Percentiles rank a stretch among this genome's conserved stretches.
Evolutionary conservation across 164 flowering plant genomes (phyloP).

Genomic region (Nelumbo lutea): DNA sequence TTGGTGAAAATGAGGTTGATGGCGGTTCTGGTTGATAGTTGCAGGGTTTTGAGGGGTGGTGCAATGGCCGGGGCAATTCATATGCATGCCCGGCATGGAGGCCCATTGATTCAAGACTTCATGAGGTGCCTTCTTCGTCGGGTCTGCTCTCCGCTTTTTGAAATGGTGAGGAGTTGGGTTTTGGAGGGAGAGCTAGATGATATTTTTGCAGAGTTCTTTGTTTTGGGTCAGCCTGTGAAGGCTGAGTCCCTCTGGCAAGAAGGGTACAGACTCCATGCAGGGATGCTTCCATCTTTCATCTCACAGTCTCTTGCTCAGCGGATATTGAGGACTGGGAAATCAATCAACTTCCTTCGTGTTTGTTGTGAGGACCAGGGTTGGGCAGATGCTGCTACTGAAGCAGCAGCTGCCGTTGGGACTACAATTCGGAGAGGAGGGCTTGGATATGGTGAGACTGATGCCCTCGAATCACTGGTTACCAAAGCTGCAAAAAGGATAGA

Average conservation of each 20-base stretch:
- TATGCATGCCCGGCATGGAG: constrained; percentile 92
- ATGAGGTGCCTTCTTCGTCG: constrained; percentile 78
- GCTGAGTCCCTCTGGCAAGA: constrained; percentile 98
- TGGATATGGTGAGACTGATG: constrained; percentile 95
- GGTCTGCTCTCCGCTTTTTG: constrained; percentile 94
- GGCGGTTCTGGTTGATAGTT: constrained; percentile 94
- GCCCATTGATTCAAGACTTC: constrained; percentile 84
- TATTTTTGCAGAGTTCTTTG: constrained; percentile 81
- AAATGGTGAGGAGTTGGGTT: constrained; percentile 99
- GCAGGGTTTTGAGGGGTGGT: constrained; percentile 82
- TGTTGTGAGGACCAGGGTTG: constrained; percentile 97
- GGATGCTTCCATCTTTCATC: constrained; percentile 92
- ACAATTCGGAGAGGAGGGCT: constrained; percentile 82
- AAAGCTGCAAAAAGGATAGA: constrained; percentile 97
- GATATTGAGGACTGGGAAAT: constrained; percentile 92
- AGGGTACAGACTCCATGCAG: constrained; percentile 75
- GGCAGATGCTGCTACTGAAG: constrained; percentile 89
- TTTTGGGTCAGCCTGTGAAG: constrained; percentile 83
- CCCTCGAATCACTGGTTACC: constrained; percentile 78
- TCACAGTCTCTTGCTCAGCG: constrained; percentile 80
- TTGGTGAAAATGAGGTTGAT: constrained; percentile 92
- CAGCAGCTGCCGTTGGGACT: constrained; percentile 87
- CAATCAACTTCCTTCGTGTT: constrained; percentile 92
- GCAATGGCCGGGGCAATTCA: constrained; percentile 99
- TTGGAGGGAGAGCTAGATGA: constrained; percentile 98